Base-by-base conservation (phyloP, 495 filamentous ascomycete genomes). In the Xylaria curta region DNA sequence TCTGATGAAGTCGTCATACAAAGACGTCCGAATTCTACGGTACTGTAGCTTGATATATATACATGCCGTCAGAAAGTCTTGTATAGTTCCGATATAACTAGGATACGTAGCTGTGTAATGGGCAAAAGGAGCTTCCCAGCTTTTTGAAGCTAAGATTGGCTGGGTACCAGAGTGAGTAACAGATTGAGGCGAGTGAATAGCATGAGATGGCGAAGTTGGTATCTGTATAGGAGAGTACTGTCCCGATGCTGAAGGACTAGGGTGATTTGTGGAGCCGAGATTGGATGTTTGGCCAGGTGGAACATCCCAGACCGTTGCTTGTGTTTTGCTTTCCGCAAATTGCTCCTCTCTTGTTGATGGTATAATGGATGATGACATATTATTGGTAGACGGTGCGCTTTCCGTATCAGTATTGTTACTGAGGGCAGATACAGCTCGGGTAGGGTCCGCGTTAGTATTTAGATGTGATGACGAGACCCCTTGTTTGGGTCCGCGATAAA, bases 1-100 rank as follows among this genome's bases (percentile, higher is more conserved):
- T 17, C 85, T 80, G 66, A 94, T 83, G 74, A 92, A 92, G 69
- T 94, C 91, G 76, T 94, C 92, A 79, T 89, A 93, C 0, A 91
- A 71, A 13, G 76, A 78, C 6, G 77, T 78, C 21, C 77, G 72
- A 56, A 79, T 76, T 42, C 67, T 75, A 40, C 68, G 63, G 8
- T 72, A 53, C 28, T 75, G 81, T 28, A 80, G 76, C 31, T 86
- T 80, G 12, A 94, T 80, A 66, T 85, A 88, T 12, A 82, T 79
- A 66, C 91, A 88, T 0, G 87, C 81, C 17, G 83, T 78, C 1
- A 86, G 74, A 62, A 93, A 93, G 70, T 88, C 83, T 0, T 63
- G 69, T 12, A 86, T 80, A 24, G 81, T 86, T 4, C 89, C 90
- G 12, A 63, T 42, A 70, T 91, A 93, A 8, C 73, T 78, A 1